Evolutionary conservation across 768 basidiomycete genomes (phyloP).

Genomic region (Mrakia gelida): DNA sequence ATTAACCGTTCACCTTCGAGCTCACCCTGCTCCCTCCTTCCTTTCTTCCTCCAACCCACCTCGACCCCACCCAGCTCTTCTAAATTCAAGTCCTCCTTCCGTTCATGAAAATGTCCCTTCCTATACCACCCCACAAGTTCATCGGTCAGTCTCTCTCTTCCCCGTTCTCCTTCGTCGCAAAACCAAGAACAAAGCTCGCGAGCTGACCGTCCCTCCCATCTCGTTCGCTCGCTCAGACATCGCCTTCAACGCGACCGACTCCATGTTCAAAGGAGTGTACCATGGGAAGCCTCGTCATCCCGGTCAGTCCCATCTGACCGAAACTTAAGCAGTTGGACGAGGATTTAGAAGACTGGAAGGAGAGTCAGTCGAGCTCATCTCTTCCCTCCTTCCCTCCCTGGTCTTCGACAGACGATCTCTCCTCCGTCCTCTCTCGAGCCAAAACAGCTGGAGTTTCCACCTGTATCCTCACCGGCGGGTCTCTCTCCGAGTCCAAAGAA

Average conservation of each 20-base stretch:
- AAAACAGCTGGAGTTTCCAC: constrained; percentile 59
- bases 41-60: no score
- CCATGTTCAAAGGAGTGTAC: constrained; percentile 45
- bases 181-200: background rate
- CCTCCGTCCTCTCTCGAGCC: constrained; percentile 56
- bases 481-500: constrained; percentile 58
- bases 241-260: constrained; percentile 29
- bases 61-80: background rate
- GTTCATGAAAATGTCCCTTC: background rate
- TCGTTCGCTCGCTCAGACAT: constrained; percentile 17
- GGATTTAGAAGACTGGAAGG: no score
- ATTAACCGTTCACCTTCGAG: no score
- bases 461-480: constrained; percentile 74
- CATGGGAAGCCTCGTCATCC: constrained; percentile 46
- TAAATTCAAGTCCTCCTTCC: background rate
- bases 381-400: background rate
- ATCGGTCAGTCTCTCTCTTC: constrained; percentile 4
- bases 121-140: background rate
- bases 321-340: no score
- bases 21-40: background rate
- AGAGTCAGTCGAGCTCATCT: background rate
- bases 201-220: background rate
- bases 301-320: constrained; percentile 33
- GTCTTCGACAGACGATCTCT: constrained; percentile 67
- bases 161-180: background rate